Evolutionary conservation across 1,284 basidiomycete species (phyloP).

Genomic region (Malassezia pachydermatis): DNA sequence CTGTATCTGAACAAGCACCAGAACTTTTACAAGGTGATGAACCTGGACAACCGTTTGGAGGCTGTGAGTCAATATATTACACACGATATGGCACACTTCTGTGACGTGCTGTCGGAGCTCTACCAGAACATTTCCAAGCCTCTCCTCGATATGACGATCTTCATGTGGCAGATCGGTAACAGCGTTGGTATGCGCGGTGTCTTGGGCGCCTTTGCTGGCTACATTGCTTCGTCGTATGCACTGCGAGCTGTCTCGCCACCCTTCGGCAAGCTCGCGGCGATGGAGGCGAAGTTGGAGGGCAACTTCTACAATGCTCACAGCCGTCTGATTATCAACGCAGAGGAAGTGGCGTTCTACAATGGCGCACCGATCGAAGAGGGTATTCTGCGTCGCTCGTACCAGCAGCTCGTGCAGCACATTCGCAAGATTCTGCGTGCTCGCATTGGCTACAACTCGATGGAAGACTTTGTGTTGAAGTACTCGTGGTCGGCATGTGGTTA

Average conservation of each 20-base stretch:
- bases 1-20: slow-evolving; percentile 58
- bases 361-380: slow-evolving; percentile 73
- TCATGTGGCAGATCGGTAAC: slow-evolving; percentile 79
- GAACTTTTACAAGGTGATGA: slow-evolving; percentile 53
- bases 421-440: slow-evolving; percentile 79
- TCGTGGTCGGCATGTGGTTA: slow-evolving; percentile 47
- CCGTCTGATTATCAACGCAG: slow-evolving; percentile 75
- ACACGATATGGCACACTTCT: slow-evolving; percentile 81
- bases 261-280: slow-evolving; percentile 80
- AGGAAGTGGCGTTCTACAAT: slow-evolving; percentile 93
- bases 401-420: slow-evolving; percentile 72
- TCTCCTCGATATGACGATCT: slow-evolving; percentile 78
- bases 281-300: slow-evolving; percentile 71
- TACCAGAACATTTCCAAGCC: slow-evolving; percentile 66
- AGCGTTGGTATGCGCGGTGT: slow-evolving; percentile 70
- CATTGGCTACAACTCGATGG: slow-evolving; percentile 43
- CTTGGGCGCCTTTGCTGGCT: slow-evolving; percentile 67
- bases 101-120: slow-evolving; percentile 72
- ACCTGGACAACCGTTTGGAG: slow-evolving; percentile 35
- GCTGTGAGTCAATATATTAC: slow-evolving; percentile 62
- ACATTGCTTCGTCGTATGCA: slow-evolving; percentile 72
- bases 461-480: slow-evolving; percentile 48
- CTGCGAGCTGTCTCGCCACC: slow-evolving; percentile 76
- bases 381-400: slow-evolving; percentile 70
- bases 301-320: slow-evolving; percentile 84